phyloP scores from a whole-genome alignment of 768 basidiomycete genomes.

The Cubamyces lactineus region DNA sequence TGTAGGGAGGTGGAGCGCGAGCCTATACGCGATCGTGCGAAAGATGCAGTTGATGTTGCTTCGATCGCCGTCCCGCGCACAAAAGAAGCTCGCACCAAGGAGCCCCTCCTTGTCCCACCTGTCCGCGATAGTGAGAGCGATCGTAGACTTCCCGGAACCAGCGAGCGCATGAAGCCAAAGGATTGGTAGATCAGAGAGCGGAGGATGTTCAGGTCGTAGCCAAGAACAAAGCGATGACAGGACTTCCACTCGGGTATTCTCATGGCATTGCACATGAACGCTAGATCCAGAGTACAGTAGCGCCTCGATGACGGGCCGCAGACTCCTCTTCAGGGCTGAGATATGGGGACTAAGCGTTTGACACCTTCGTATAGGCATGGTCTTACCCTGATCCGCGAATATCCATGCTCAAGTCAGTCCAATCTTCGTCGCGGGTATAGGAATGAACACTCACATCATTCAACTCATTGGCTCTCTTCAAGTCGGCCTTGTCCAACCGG shows the following conservation, averaged over 20 bases:
- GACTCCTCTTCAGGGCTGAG: too few species aligned
- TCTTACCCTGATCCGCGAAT: not conserved
- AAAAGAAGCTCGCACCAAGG: conserved; percentile 25
- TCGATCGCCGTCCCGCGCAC: conserved; percentile 17
- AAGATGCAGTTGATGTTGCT: conserved; percentile 16
- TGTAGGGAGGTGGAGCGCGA: conserved; percentile 3
- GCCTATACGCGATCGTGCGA: conserved; percentile 20
- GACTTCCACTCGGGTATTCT: not conserved
- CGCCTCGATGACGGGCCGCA: not conserved
- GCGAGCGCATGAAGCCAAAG: conserved; percentile 22
- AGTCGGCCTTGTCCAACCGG: not conserved
- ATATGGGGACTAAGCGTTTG: not conserved
- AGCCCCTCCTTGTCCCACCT: not conserved
- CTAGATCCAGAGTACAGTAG: not conserved
- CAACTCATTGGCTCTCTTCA: not conserved
- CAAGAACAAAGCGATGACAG: not conserved
- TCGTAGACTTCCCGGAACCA: conserved; percentile 20
- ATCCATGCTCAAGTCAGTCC: not conserved
- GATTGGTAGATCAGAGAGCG: not conserved
- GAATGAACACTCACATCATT: not conserved
- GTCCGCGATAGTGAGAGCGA: conserved; percentile 14
- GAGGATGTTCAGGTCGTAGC: not conserved
- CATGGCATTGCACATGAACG: not conserved
- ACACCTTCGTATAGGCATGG: too few species aligned
- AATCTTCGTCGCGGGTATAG: not conserved